Evolutionary conservation across 202 grass and related monocot genomes (phyloP).

Genomic region (Carex arenaria): DNA sequence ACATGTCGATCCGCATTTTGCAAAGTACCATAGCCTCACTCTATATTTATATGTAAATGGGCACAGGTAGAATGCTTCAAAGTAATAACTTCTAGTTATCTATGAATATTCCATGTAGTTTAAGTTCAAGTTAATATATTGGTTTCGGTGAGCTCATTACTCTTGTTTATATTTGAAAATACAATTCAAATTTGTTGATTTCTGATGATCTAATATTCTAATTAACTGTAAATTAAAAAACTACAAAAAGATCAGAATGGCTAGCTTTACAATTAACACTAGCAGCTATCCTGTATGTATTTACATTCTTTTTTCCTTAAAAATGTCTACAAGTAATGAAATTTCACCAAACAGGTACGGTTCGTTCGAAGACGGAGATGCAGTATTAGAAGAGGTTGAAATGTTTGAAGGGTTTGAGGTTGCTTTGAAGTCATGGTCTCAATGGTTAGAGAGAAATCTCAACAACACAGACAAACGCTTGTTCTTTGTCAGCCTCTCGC

Average conservation of each 20-base stretch:
- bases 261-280: background rate
- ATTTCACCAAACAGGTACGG: conserved; percentile 50
- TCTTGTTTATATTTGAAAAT: background rate
- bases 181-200: background rate
- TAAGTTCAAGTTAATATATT: background rate
- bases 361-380: conserved; percentile 63
- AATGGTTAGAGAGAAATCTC: conserved; percentile 52
- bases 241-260: background rate
- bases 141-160: background rate
- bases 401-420: conserved; percentile 74
- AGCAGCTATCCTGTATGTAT: background rate
- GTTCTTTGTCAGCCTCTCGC: conserved; percentile 79
- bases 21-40: too few relatives aligned
- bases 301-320: background rate
- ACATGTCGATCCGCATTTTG: too few relatives aligned
- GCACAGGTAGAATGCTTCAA: background rate
- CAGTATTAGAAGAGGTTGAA: conserved; percentile 63
- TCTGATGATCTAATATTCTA: background rate
- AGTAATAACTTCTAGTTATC: background rate
- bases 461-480: conserved; percentile 53
- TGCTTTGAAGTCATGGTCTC: conserved; percentile 51
- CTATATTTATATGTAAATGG: background rate
- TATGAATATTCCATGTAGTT: background rate
- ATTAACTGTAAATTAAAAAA: background rate
- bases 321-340: background rate